Percentiles rank a stretch among this genome's conserved stretches.
Evolutionary conservation across 2,329 filamentous ascomycete species (phyloP).

Genomic region (Xylaria arbuscula): DNA sequence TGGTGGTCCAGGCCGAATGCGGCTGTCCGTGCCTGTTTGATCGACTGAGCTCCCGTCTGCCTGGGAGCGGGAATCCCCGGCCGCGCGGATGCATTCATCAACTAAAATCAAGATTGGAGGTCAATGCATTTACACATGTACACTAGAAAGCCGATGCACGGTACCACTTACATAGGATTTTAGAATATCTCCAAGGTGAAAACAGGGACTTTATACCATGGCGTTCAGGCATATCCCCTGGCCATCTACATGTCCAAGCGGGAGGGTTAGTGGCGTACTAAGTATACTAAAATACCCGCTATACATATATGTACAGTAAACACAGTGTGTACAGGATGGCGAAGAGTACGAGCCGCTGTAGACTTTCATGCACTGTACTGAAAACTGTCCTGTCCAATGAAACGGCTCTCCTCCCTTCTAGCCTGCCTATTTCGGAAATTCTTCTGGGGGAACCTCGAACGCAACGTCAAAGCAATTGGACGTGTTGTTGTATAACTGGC

Average conservation of each 20-base stretch:
- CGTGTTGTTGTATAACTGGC: not conserved
- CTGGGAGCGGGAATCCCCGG: not conserved
- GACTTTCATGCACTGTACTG: not conserved
- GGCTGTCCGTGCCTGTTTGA: not conserved
- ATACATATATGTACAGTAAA: not conserved
- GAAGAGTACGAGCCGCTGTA: not conserved
- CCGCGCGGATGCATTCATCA: not conserved
- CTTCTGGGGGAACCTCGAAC: not conserved
- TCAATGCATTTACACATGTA: not conserved
- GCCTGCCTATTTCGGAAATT: not conserved
- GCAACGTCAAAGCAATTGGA: not conserved
- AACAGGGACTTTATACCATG: not conserved
- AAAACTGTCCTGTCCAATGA: not conserved
- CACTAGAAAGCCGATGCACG: not conserved
- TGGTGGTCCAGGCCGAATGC: not conserved
- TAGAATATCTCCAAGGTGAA: not conserved
- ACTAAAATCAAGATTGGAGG: not conserved
- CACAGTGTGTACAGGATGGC: not conserved
- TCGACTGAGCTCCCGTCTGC: not conserved
- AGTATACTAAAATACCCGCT: no score
- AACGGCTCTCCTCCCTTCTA: not conserved
- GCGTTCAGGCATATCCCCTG: not conserved
- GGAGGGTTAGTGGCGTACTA: not conserved
- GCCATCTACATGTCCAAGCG: not conserved
- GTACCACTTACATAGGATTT: not conserved